Base-by-base conservation (phyloP, 139 green algal genomes). In the Tetratostichococcus sp. region DNA sequence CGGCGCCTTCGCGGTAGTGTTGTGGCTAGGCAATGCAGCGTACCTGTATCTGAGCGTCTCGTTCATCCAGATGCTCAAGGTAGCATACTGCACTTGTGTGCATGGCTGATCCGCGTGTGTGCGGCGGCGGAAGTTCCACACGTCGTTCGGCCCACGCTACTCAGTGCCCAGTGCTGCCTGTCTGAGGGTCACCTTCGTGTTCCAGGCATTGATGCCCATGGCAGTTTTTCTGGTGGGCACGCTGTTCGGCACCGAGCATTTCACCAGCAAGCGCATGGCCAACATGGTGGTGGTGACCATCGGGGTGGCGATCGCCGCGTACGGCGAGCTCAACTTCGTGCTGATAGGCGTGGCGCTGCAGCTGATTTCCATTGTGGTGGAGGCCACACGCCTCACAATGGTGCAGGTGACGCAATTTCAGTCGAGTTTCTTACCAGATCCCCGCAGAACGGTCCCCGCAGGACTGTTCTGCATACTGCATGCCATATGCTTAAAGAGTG, bases 201-300 rank as follows among this genome's bases (percentile, higher is more conserved):
- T 58, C 28, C 57, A 75, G 70, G 76, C 76, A n/a, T 65, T 81
- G 1, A 81, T 81, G 76, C 76, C 76, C 0, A 72, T 77, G 43
- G 76, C 76, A 0, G 76, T 81, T 17, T 81, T 81, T 32, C 17
- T 62, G 50, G 72, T 86, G 19, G 81, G 81, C 30, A 81, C 67
- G 80, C 35, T 87, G 30, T 78, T 97, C 50, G 86, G 86, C 68
- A 96, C 91, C 2, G 94, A 98, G 74, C 80, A 75, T 50, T 95
- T 84, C 75, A 86, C 79, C 35, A 73, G 34, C 39, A 83, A 73
- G 0, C 65, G 80, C 19, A 85, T 89, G 30, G 35, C 77, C 28
- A 98, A 96, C 82, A 97, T 98, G 91, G 26, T 88, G 1, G 75
- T 95, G 1, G 93, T 98, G 50, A 89, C 92, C 2, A 72, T 94